Evolutionary conservation across 768 basidiomycete species (phyloP).

Genomic region (Rhizopogon vinicolor): DNA sequence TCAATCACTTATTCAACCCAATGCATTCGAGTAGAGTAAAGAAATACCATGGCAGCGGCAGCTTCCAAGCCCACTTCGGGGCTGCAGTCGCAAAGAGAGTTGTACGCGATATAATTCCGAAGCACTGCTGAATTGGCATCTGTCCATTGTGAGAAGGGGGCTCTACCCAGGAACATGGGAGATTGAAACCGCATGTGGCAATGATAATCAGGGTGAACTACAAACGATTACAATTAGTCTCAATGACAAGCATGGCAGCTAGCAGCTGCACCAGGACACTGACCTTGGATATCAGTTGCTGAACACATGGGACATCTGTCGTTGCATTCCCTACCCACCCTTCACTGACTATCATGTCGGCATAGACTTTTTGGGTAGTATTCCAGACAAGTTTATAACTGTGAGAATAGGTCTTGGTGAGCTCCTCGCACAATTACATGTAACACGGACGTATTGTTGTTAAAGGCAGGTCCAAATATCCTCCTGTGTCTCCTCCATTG

Average conservation of each 20-base stretch:
- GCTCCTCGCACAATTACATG: background rate
- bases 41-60: constrained; percentile 16
- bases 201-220: constrained; percentile 20
- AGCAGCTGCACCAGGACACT: background rate
- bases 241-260: background rate
- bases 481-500: constrained; percentile 18
- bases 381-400: constrained; percentile 21
- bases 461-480: constrained; percentile 16
- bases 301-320: constrained; percentile 10
- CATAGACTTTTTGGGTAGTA: constrained; percentile 12
- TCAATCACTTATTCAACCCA: background rate
- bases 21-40: background rate
- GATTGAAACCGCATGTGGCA: constrained; percentile 18
- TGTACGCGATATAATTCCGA: constrained; percentile 10
- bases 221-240: background rate
- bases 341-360: constrained; percentile 13
- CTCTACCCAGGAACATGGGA: constrained; percentile 17
- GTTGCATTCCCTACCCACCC: constrained; percentile 13
- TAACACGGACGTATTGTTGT: constrained; percentile 17
- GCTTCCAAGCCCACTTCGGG: constrained; percentile 19
- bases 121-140: constrained; percentile 16
- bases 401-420: background rate
- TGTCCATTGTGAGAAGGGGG: constrained; percentile 11
- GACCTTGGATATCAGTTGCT: constrained; percentile 16
- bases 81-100: constrained; percentile 13